Base-by-base conservation (phyloP, 805 yeast genomes). In the Tetrapisispora iriomotensis region DNA sequence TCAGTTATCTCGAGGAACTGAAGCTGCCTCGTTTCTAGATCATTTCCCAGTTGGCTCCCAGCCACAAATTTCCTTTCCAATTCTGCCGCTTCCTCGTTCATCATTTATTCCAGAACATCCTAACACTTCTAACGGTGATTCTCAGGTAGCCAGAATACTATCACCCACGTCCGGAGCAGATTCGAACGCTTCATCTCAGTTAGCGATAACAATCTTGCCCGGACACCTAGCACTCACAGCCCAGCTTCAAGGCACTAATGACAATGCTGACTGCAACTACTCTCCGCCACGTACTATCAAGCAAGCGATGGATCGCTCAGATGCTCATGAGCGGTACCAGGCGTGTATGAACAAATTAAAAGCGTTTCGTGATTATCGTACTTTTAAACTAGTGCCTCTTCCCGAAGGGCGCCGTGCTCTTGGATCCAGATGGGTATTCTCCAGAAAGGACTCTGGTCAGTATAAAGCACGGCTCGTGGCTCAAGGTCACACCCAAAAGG, bases 381-480 rank as follows among this genome's bases (percentile, higher is more conserved):
- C 47, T 2, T 50, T 40, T 41, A 21, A 25, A 14, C 20, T 34
- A 17, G 41, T 42, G 2, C 38, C 39, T 10, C 37, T 28, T 6
- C 47, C 47, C 2, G 3, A 25, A 12, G 47, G 39, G 14, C 25
- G 41, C 9, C 27, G 32, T 18, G 31, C 43, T 9, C 24, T 53
- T 3, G 39, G 44, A 10, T 22, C 42, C 9, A 39, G 47, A 27
- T 51, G 56, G 53, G 50, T 53, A 1, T 42, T 49, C 25, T 48
- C 45, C 13, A 27, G 28, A 14, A 53, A 53, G 29, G 38, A 29
- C 18, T 20, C 13, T 20, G 41, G 38, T 15, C 14, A 21, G 8
- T 37, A 50, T 8, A 56, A 54, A 32, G 55, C 58, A 10, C 31
- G 58, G 8, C 29, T 56, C 4, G 61, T 54, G 13, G 56, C 54